Evolutionary conservation across 2,329 filamentous ascomycete species (phyloP).

Genomic region (Colletotrichum sp.): DNA sequence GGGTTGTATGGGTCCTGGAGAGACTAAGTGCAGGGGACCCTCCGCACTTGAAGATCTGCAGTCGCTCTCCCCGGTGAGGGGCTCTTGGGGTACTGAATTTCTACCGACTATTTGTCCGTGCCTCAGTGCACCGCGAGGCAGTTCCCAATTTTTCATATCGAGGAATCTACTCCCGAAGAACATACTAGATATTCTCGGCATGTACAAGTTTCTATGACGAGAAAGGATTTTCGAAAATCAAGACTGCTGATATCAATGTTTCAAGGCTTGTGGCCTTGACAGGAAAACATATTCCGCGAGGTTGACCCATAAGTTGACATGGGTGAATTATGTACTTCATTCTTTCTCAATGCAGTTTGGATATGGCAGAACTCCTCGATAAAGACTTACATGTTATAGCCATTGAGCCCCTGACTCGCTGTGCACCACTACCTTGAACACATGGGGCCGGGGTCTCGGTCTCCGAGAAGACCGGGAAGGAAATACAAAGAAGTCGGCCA

Average conservation of each 20-base stretch:
- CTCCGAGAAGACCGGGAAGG: neutral
- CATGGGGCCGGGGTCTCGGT: neutral
- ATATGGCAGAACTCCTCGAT: neutral
- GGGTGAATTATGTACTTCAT: neutral
- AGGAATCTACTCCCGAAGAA: neutral
- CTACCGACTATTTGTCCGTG: neutral
- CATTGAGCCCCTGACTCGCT: neutral
- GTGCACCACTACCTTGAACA: neutral
- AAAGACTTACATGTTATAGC: neutral
- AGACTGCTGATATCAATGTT: neutral
- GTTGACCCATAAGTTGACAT: neutral
- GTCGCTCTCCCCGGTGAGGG: neutral
- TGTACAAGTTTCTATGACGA: neutral
- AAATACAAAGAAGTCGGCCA: neutral
- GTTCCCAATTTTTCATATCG: neutral
- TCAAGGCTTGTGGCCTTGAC: neutral
- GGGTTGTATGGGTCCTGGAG: neutral
- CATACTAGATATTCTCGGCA: fast-evolving
- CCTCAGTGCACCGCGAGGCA: neutral
- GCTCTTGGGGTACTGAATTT: neutral
- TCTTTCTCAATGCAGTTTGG: neutral
- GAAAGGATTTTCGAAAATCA: neutral
- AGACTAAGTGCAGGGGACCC: neutral
- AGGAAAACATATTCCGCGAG: neutral
- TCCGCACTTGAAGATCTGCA: neutral